Evolutionary conservation across 176 grass and related monocot genomes (phyloP), one percentile per base, ranked within the genome.

Genomic region (Eragrostis curvula): DNA sequence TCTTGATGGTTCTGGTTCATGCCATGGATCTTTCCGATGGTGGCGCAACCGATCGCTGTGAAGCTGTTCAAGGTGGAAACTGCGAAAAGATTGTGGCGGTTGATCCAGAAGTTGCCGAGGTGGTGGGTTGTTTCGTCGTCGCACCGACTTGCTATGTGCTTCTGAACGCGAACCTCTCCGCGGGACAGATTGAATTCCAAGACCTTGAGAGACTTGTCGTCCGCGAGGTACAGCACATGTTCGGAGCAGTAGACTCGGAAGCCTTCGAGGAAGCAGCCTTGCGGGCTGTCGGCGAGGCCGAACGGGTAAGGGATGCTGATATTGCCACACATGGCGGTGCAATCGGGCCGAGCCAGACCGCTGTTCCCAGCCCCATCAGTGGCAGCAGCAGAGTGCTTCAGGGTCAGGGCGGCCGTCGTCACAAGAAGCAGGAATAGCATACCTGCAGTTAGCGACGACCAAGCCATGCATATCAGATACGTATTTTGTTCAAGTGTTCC

Each of bases 291-390:
- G 2, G 56, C 70, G 1, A 81, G 77, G 51, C 89, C 92, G 16
- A 91, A 94, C 0, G 92, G 89, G 68, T 87, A 91, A 0, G 89
- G 89, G 24, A 94, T 71, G 51, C 67, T 85, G 25, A 89, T 9
- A 46, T 80, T 52, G 10, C 92, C 92, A 43, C 89, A 94, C 17
- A 66, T 87, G 8, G 32, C 48, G 12, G n/a, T n/a, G n/a, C n/a
- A n/a, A n/a, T n/a, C n/a, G n/a, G n/a, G 57, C 42, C 5, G 12
- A 0, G 68, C 14, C 12, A 82, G 29, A 25, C 18, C 0, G 32
- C 50, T 8, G 48, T n/a, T 80, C 14, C 30, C 13, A 7, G 47
- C 50, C 17, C 42, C 79, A 24, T 61, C 70, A 14, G 67, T 30
- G 1, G 27, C 41, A 57, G 39, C 21, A 57, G 39, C 21, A 21